Conservation (phyloP, 495 filamentous ascomycete genomes). For the Tetracladium marchalianum region DNA sequence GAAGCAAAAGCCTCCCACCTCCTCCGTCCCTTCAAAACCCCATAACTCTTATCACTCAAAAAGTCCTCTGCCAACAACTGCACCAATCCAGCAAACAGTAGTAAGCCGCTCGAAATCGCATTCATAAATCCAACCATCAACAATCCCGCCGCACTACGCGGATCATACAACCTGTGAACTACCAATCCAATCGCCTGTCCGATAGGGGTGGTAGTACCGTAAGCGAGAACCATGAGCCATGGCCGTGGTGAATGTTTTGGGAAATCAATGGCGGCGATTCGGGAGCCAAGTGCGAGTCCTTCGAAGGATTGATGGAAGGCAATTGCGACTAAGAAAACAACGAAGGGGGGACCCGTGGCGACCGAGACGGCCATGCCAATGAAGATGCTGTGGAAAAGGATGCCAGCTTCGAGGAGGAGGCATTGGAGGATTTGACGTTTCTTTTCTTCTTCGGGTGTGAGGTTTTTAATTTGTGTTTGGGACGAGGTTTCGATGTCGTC, state of each 20-base stretch:
- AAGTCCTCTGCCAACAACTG: constrained; percentile 93
- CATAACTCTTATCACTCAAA: constrained; percentile 79
- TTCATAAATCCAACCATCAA: constrained; percentile 92
- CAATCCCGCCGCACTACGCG: constrained; percentile 67
- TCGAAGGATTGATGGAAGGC: constrained; percentile 74
- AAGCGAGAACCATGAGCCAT: constrained; percentile 93
- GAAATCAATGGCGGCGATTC: constrained; percentile 58
- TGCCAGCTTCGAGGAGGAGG: constrained; percentile 72
- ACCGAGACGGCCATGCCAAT: constrained; percentile 88
- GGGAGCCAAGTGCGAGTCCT: constrained; percentile 62
- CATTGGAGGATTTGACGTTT: constrained; percentile 65
- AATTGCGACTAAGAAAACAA: constrained; percentile 73
- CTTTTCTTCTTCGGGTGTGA: constrained; percentile 33
- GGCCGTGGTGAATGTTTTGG: constrained; percentile 48
- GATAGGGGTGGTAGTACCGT: constrained; percentile 82
- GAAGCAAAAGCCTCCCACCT: constrained; percentile 66
- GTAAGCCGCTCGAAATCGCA: constrained; percentile 72
- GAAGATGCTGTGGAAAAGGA: constrained; percentile 80
- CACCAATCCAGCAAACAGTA: constrained; percentile 86
- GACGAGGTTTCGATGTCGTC: constrained; percentile 2
- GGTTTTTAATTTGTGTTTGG: neutral
- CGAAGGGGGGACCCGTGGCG: constrained; percentile 64
- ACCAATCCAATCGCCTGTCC: constrained; percentile 83
- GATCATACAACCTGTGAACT: constrained; percentile 78
- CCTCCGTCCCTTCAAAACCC: constrained; percentile 54